Conservation (phyloP, 345 rosid species). For the Brassica napus region DNA sequence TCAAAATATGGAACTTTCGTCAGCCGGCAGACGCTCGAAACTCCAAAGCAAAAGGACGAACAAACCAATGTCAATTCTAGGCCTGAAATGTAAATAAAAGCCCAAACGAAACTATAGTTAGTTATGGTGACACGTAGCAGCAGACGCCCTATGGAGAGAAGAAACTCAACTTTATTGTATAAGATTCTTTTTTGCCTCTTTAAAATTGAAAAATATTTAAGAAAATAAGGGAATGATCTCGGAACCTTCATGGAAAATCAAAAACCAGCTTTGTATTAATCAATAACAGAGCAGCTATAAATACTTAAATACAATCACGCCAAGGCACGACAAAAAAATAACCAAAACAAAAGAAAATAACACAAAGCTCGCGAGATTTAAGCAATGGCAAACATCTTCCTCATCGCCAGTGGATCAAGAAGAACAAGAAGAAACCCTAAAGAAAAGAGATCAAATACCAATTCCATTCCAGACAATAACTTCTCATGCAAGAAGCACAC, state of each 20-base stretch:
- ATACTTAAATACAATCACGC: constrained; percentile 12
- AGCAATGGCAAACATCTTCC: constrained; percentile 39
- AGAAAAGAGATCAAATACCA: constrained; percentile 22
- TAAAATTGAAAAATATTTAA: neutral
- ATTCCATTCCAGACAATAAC: no score
- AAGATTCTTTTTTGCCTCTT: neutral
- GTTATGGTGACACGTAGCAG: no score
- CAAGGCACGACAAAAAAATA: neutral
- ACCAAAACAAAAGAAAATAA: neutral
- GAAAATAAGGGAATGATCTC: constrained; percentile 21
- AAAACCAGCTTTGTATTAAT: constrained; percentile 30
- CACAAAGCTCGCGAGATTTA: constrained; percentile 16
- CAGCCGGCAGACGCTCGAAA: no score
- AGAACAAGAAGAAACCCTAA: constrained; percentile 7
- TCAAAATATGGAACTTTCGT: no score
- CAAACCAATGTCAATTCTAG: no score
- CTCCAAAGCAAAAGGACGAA: no score
- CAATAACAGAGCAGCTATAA: constrained; percentile 20
- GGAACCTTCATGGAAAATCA: constrained; percentile 28
- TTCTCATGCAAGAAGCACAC: no score
- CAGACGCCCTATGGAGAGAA: no score
- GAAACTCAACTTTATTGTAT: no score
- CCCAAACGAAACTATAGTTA: no score
- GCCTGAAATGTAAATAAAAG: no score
- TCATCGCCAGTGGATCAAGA: constrained; percentile 18